Base-by-base conservation (phyloP, 1,284 basidiomycete species). In the Microbotryum silenes-acaulis region DNA sequence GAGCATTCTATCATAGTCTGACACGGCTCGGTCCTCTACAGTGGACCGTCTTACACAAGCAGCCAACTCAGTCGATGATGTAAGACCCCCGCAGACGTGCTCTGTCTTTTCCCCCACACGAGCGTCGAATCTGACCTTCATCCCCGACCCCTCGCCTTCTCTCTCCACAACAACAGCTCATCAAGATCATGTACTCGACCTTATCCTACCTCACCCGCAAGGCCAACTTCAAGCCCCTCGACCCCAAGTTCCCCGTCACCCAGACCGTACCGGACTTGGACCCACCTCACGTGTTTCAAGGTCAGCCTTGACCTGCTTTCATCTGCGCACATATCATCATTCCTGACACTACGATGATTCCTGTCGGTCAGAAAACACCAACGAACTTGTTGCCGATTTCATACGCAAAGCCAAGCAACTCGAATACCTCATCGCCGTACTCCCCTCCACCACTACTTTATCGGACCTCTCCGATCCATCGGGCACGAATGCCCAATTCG, bases 331-430 rank as follows among this genome's bases (percentile, higher is more conserved):
- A 18, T 54, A 18, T 16, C 37, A 42, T 16, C 37, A 1, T 16
- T 16, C 5, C 37, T 42, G 37, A 42, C 37, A 42, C 37, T 6
- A 42, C 37, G 37, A 1, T 31, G 1, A 12, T 51, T 31, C 37
- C 5, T 21, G 42, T 16, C 23, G 23, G 33, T 47, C 69, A 89
- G 88, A 82, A 9, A 89, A 88, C 75, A 83, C 85, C 74, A 84
- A 82, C 66, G 87, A 90, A 73, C 82, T 91, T 20, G 86, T 89
- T 4, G 78, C 81, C 21, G 88, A 91, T 70, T 78, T 91, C 48
- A 80, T 90, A 50, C 79, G 83, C 42, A 90, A 91, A 72, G 87
- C 88, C 20, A 90, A 90, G 71, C 88, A 91, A 73, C 81, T 91
- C 51, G 85, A 91, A 70, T 85, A 82, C 67, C 80, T 91, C 53